Base-by-base conservation (phyloP, 768 basidiomycete genomes). In the Candolleomyces eurysporus region DNA sequence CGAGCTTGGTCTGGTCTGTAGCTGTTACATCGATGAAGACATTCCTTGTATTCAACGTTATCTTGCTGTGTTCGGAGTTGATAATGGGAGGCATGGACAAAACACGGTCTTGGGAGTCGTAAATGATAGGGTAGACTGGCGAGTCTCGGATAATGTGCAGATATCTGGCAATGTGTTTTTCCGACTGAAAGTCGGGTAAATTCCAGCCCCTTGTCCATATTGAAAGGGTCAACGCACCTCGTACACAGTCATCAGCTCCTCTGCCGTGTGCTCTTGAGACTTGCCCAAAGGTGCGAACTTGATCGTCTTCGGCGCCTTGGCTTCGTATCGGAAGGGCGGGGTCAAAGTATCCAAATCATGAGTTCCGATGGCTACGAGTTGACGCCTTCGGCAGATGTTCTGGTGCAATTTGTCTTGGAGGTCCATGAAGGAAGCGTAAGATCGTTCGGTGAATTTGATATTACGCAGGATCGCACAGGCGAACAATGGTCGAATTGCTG, bases 401-500 rank as follows among this genome's bases (percentile, higher is more conserved):
- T 96, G 91, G 72, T 99, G 97, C 54, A 99, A 82, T 75, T 98
- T 99, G 72, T 99, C 97, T 77, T 99, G 97, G n/a, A 99, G 79
- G 71, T 98, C 97, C 67, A 99, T 96, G 84, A 99, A 98, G 63
- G 93, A 95, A 26, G 90, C 91, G 71, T 98, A 98, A 43, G 92
- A 94, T 56, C 84, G 82, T 48, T 86, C 86, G 31, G 92, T 93
- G 78, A 99, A 96, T 66, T 86, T 87, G 69, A 98, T 76, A 68
- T 96, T 91, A 64, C 97, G 91, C 51, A 99, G 82, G 60, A 98
- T 79, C 10, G 95, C 96, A 59, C 90, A 90, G 5, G 94, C 94
- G 68, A 98, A 95, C 76, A 86, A 89, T 0, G 96, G 96, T 65
- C 97, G 87, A 66, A 98, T 85, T 75, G 84, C 82, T 55, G 86